These are phyloP conservation scores for Pythium coloratum DNA, from an alignment of 352 stramenopile genomes.

Conservation along the genomic window DNA sequence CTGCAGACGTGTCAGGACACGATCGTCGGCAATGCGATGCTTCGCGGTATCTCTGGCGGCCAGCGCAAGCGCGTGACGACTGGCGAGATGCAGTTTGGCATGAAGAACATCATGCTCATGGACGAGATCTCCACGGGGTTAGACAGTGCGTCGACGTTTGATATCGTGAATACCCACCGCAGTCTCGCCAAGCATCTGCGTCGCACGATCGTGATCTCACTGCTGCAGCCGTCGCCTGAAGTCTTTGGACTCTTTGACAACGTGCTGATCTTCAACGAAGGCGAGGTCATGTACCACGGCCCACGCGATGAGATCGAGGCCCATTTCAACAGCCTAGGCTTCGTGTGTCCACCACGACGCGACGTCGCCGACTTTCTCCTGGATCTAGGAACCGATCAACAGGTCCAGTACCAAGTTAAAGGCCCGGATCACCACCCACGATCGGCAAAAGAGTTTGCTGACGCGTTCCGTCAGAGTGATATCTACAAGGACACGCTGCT, in stretches of 20 bases:
- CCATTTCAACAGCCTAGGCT: constrained; percentile 88
- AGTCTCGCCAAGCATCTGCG: constrained; percentile 63
- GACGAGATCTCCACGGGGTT: constrained; percentile 80
- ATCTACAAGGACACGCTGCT: constrained; percentile 36
- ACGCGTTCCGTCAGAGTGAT: constrained; percentile 22
- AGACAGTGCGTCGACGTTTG: constrained; percentile 60
- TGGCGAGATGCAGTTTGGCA: constrained; percentile 82
- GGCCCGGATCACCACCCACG: constrained; percentile 5
- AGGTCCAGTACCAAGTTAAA: constrained; percentile 21
- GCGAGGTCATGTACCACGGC: constrained; percentile 88
- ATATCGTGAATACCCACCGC: constrained; percentile 56
- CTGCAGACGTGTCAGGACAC: constrained; percentile 58
- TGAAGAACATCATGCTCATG: constrained; percentile 79
- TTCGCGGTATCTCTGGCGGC: constrained; percentile 67
- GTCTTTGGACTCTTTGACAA: constrained; percentile 93
- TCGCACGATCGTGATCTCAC: constrained; percentile 67
- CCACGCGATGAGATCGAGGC: constrained; percentile 45
- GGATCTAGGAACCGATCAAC: constrained; percentile 32
- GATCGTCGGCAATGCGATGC: constrained; percentile 62
- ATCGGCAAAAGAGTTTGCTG: constrained; percentile 24
- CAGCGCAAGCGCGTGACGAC: constrained; percentile 77
- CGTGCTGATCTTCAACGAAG: constrained; percentile 90
- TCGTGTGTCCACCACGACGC: constrained; percentile 48
- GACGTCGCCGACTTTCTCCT: constrained; percentile 93
- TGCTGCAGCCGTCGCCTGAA: constrained; percentile 93